A percentile compares a stretch with the other conserved stretches of the same genome.
Evolutionary conservation across 2,329 filamentous ascomycete genomes (phyloP).

Genomic region (Sporothrix euskadiensis): DNA sequence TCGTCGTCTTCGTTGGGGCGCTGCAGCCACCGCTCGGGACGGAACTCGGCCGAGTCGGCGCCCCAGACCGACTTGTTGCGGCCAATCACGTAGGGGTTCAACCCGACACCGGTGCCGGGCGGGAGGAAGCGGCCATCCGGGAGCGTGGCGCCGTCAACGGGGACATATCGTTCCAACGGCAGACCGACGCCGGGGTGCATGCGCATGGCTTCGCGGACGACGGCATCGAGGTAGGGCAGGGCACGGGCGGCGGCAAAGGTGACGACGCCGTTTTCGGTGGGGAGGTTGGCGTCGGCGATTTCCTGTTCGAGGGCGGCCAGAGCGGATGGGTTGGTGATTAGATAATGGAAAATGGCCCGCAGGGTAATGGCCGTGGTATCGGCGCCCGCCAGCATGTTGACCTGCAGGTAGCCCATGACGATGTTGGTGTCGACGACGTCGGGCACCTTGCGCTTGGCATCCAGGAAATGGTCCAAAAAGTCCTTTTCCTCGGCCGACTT

Average conservation of each 20-base stretch:
- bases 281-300: background rate
- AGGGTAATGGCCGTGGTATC: conserved; percentile 43
- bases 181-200: conserved; percentile 41
- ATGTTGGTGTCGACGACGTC: conserved; percentile 42
- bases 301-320: background rate
- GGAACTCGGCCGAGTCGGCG: background rate
- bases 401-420: conserved; percentile 42
- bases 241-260: conserved; percentile 19
- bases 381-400: conserved; percentile 42
- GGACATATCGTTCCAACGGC: conserved; percentile 7
- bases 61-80: background rate
- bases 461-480: conserved; percentile 42
- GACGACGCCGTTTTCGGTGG: background rate
- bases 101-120: background rate
- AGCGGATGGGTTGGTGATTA: background rate
- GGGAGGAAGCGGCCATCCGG: background rate
- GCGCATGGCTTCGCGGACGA: conserved; percentile 51
- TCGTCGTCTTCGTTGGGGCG: background rate
- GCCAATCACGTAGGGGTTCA: background rate
- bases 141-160: background rate
- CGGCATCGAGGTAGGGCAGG: conserved; percentile 51
- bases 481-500: conserved; percentile 3
- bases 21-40: background rate
- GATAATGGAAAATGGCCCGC: conserved; percentile 40
- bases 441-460: conserved; percentile 40